These are phyloP conservation scores for Metschnikowia lochheadii DNA, from an alignment of 805 yeast species.

Conservation along the genomic window DNA sequence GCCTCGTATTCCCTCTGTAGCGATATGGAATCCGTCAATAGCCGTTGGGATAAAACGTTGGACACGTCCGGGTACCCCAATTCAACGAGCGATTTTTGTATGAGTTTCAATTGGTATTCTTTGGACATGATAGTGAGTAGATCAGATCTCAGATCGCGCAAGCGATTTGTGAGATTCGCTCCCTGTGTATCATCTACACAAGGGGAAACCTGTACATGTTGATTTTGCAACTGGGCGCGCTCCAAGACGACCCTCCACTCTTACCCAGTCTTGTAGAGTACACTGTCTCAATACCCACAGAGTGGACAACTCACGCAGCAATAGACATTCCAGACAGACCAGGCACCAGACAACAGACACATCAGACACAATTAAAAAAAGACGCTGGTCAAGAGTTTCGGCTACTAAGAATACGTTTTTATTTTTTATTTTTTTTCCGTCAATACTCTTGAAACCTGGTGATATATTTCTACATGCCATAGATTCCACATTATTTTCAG, in stretches of 20 bases:
- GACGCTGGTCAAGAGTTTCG: no score
- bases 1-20: slow-evolving; percentile 2
- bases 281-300: no score
- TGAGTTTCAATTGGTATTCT: slow-evolving; percentile 27
- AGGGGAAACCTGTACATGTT: slow-evolving; percentile 1
- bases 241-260: no score
- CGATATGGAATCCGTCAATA: neutral
- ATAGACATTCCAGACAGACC: no score
- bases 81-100: slow-evolving; percentile 28
- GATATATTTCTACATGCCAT: no score
- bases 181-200: neutral
- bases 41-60: slow-evolving; percentile 14
- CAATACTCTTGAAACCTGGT: no score
- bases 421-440: no score
- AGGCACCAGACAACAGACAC: no score
- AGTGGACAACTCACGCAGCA: neutral
- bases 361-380: no score
- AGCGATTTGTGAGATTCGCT: slow-evolving; percentile 4
- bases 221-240: neutral
- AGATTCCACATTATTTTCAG: no score
- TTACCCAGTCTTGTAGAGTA: no score
- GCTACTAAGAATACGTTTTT: no score
- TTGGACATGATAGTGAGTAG: slow-evolving; percentile 13
- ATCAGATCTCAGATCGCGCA: neutral
- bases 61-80: slow-evolving; percentile 28